These are phyloP conservation scores for Pseudocercospora musae DNA, from an alignment of 2,329 filamentous ascomycete genomes.

Conservation along the genomic window DNA sequence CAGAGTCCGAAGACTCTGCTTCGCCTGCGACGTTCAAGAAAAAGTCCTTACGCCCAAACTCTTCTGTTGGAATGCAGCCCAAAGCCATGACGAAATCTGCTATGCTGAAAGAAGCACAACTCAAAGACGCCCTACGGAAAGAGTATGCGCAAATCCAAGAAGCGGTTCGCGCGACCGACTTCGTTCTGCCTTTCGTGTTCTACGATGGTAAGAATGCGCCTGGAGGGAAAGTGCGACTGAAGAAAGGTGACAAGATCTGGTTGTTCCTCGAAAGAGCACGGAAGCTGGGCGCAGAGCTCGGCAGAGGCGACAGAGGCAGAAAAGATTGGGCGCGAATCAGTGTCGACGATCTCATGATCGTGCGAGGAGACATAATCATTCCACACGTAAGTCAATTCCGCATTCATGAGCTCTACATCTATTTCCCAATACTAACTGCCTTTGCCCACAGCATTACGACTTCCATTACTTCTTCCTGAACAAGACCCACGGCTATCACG, in stretches of 20 bases:
- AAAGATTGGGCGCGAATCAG: slow-evolving; percentile 90
- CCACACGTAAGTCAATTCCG: slow-evolving; percentile 69
- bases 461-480: slow-evolving; percentile 97
- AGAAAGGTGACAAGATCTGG: slow-evolving; percentile 93
- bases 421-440: slow-evolving; percentile 9
- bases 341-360: slow-evolving; percentile 92
- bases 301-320: slow-evolving; percentile 62
- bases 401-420: neutral
- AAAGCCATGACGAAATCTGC: slow-evolving; percentile 74
- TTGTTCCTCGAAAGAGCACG: slow-evolving; percentile 86
- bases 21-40: slow-evolving; percentile 31
- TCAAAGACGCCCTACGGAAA: slow-evolving; percentile 69
- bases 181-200: slow-evolving; percentile 91
- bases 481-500: slow-evolving; percentile 70
- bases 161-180: slow-evolving; percentile 81
- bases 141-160: slow-evolving; percentile 83
- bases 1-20: slow-evolving; percentile 20
- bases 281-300: slow-evolving; percentile 81
- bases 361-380: slow-evolving; percentile 85
- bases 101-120: slow-evolving; percentile 72
- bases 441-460: slow-evolving; percentile 73
- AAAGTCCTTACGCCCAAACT: slow-evolving; percentile 58
- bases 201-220: slow-evolving; percentile 92
- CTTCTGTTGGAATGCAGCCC: slow-evolving; percentile 61
- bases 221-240: slow-evolving; percentile 77